phyloP scores from a whole-genome alignment of 306 rosid species.

The Gleditsia sinensis region DNA sequence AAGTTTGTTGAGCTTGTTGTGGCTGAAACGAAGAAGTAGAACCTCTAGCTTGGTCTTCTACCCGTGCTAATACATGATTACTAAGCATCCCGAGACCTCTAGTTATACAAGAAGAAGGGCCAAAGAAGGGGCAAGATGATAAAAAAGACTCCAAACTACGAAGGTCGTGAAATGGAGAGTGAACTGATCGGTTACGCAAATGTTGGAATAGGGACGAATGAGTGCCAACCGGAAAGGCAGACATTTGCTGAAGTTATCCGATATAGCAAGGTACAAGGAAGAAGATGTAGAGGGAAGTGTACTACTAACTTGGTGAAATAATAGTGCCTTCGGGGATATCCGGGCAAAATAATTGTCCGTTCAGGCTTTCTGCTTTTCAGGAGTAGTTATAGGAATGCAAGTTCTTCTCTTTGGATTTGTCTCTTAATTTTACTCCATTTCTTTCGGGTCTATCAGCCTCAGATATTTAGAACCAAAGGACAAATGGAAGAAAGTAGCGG shows the following conservation, averaged over 20 bases:
- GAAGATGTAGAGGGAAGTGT: neutral
- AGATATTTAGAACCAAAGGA: no score
- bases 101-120: slow-evolving; percentile 40
- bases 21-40: slow-evolving; percentile 48
- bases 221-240: slow-evolving; percentile 60
- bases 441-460: no score
- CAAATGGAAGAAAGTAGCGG: no score
- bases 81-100: slow-evolving; percentile 50
- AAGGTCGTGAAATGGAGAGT: slow-evolving; percentile 28
- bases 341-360: no score
- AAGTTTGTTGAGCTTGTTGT: slow-evolving; percentile 48
- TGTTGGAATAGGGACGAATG: slow-evolving; percentile 44
- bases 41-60: slow-evolving; percentile 68
- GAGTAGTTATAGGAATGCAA: no score
- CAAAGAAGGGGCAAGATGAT: slow-evolving; percentile 43
- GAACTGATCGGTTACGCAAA: slow-evolving; percentile 32
- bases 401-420: no score
- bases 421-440: no score
- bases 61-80: slow-evolving; percentile 61
- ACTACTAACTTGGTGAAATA: neutral
- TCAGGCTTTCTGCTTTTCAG: no score
- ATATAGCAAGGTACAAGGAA: neutral
- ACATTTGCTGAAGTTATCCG: slow-evolving; percentile 43
- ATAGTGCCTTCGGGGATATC: no score
- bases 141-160: slow-evolving; percentile 30